Evolutionary conservation across 2,329 filamentous ascomycete genomes (phyloP).

Genomic region (Colletotrichum sp.): DNA sequence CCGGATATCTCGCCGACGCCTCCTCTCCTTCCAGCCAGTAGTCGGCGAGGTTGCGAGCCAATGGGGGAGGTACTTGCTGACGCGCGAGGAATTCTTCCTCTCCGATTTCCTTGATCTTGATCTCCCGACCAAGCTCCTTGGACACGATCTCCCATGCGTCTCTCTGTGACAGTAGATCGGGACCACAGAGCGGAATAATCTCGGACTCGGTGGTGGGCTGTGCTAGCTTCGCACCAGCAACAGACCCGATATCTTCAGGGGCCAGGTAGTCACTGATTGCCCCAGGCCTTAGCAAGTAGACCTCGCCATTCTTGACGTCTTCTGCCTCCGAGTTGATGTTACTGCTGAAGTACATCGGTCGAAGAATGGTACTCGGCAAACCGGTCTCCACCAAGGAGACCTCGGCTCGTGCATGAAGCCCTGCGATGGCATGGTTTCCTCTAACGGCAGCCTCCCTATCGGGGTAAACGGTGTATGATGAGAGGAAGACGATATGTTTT

Average conservation of each 20-base stretch:
- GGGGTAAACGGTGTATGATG: slow-evolving; percentile 36
- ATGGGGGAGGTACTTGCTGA: not conserved
- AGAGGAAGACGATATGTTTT: slow-evolving; percentile 50
- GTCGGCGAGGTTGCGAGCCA: not conserved
- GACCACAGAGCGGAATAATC: slow-evolving; percentile 40
- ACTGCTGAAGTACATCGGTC: slow-evolving; percentile 49
- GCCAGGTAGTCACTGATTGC: slow-evolving; percentile 43
- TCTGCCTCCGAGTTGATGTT: slow-evolving; percentile 39
- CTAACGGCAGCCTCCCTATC: slow-evolving; percentile 29
- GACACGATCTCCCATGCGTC: slow-evolving; percentile 34
- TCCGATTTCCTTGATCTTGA: slow-evolving; percentile 8
- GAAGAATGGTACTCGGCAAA: slow-evolving; percentile 39
- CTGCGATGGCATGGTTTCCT: slow-evolving; percentile 37
- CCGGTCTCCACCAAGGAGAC: slow-evolving; percentile 39
- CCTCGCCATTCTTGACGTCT: slow-evolving; percentile 32
- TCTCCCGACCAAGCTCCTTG: slow-evolving; percentile 33
- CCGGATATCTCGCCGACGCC: not conserved
- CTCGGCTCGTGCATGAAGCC: slow-evolving; percentile 49
- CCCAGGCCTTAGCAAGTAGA: slow-evolving; percentile 34
- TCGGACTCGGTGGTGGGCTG: slow-evolving; percentile 33
- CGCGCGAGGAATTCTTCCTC: not conserved
- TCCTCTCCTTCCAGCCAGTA: not conserved
- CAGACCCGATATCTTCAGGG: slow-evolving; percentile 49
- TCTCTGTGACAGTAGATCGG: slow-evolving; percentile 33
- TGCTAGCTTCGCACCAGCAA: slow-evolving; percentile 42